Percentiles rank a stretch among this genome's conserved stretches.
Conservation (phyloP, 306 rosid genomes). For the Arachis hypogaea region DNA sequence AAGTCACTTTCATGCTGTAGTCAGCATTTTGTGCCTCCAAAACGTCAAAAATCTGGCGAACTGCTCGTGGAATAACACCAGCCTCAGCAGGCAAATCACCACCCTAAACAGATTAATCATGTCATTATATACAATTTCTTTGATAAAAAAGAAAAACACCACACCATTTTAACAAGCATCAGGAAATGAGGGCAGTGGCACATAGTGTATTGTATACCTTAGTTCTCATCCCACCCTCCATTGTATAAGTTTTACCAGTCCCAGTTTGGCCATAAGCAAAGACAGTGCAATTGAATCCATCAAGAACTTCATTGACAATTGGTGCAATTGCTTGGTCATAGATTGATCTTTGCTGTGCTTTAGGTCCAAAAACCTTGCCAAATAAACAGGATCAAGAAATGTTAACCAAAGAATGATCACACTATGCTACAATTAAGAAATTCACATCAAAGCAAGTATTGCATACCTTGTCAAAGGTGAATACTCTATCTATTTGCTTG, state of each 20-base stretch:
- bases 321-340: slow-evolving; percentile 96
- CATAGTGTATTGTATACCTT: slow-evolving; percentile 59
- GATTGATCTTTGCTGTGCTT: slow-evolving; percentile 84
- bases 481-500: slow-evolving; percentile 84
- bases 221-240: slow-evolving; percentile 96
- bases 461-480: slow-evolving; percentile 87
- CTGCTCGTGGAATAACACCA: slow-evolving; percentile 97
- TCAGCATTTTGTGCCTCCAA: slow-evolving; percentile 88
- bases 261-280: slow-evolving; percentile 99
- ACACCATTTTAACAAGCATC: neutral
- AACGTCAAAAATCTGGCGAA: slow-evolving; percentile 88
- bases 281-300: slow-evolving; percentile 93
- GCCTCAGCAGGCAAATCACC: slow-evolving; percentile 90
- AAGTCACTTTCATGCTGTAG: slow-evolving; percentile 88
- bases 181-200: neutral
- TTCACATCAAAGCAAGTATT: slow-evolving; percentile 21
- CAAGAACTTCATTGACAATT: slow-evolving; percentile 91
- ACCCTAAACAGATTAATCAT: slow-evolving; percentile 48
- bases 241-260: slow-evolving; percentile 96
- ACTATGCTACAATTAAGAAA: slow-evolving; percentile 3
- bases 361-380: slow-evolving; percentile 88
- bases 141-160: neutral
- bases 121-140: neutral
- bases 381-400: slow-evolving; percentile 1
- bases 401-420: neutral